Conservation (phyloP, 2,329 filamentous ascomycete genomes). For the Exophiala phaeomuriformis region DNA sequence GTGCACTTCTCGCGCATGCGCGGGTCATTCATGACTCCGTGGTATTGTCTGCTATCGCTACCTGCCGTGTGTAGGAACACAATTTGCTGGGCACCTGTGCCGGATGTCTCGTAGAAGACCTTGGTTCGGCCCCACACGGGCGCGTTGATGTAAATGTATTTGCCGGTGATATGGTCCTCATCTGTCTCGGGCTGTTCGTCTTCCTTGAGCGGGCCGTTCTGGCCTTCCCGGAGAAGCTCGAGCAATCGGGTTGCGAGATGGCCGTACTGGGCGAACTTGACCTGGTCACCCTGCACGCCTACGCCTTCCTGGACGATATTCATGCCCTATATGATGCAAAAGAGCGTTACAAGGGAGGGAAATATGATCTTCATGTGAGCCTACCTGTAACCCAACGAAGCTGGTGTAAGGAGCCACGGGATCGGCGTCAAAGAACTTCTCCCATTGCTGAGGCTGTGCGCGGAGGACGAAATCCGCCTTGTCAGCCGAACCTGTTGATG, state of each 20-base stretch:
- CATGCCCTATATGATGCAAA: conserved; percentile 29
- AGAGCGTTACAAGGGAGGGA: neutral
- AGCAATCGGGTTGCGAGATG: conserved; percentile 43
- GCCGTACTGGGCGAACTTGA: conserved; percentile 41
- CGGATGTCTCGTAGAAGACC: conserved; percentile 45
- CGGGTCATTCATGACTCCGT: conserved; percentile 46
- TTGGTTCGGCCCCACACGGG: conserved; percentile 45
- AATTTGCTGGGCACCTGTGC: conserved; percentile 42
- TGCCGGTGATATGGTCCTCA: conserved; percentile 42
- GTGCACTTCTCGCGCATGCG: conserved; percentile 42
- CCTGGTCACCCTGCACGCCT: conserved; percentile 42
- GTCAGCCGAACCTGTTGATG: conserved; percentile 14
- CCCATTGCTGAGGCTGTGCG: conserved; percentile 23
- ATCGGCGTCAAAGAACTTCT: conserved; percentile 23
- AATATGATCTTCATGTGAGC: neutral
- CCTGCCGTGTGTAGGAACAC: conserved; percentile 43
- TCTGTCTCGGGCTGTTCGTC: conserved; percentile 35
- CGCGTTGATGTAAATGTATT: conserved; percentile 42
- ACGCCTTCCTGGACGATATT: conserved; percentile 46
- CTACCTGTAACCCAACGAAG: conserved; percentile 23
- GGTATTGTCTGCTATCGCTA: conserved; percentile 44
- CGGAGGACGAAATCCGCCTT: conserved; percentile 21
- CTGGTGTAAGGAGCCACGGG: conserved; percentile 23
- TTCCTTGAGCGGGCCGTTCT: conserved; percentile 39
- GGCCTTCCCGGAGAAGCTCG: conserved; percentile 43